phyloP scores from a whole-genome alignment of 1,284 basidiomycete genomes.

The Cystobasidium pallidum region DNA sequence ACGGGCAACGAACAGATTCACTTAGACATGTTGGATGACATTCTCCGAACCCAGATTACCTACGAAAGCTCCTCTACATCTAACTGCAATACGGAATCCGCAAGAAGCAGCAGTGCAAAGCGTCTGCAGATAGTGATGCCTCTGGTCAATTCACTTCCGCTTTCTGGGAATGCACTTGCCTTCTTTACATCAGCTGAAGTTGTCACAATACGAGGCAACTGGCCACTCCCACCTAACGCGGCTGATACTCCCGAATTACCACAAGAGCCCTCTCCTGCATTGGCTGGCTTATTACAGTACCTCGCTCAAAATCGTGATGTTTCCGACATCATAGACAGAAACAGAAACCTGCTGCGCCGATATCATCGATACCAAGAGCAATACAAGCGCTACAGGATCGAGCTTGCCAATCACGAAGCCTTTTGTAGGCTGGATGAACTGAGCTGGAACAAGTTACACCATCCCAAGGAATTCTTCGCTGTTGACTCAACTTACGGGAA shows the following conservation, averaged over 20 bases:
- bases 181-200: constrained; percentile 3
- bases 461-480: background rate
- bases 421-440: background rate
- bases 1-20: background rate
- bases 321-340: background rate
- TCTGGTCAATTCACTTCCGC: background rate
- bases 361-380: background rate
- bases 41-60: background rate
- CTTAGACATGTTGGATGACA: background rate
- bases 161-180: background rate
- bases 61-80: background rate
- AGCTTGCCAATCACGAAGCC: background rate
- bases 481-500: background rate
- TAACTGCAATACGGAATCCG: background rate
- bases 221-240: background rate
- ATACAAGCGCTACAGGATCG: background rate
- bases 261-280: background rate
- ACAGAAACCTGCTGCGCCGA: background rate
- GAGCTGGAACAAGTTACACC: constrained; percentile 2
- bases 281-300: background rate
- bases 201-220: background rate
- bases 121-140: constrained; percentile 1
- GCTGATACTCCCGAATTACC: background rate
- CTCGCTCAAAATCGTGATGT: background rate
- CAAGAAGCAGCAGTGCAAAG: background rate